Base-by-base conservation (phyloP, 805 yeast species). In the Wickerhamomyces queroliae region DNA sequence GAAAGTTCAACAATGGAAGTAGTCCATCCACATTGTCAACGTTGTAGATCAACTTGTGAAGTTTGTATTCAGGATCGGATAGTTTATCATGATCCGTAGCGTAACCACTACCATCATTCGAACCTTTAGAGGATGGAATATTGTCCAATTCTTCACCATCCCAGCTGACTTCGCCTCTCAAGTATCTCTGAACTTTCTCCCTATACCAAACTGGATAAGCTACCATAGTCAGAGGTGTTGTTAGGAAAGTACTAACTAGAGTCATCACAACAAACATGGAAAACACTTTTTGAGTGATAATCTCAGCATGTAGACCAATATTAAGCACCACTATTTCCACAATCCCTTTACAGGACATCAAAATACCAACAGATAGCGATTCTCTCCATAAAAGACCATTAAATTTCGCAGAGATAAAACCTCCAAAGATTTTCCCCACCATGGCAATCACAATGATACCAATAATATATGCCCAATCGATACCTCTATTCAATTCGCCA, bases 261-360 rank as follows among this genome's bases (percentile, higher is more conserved):
- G 95, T 89, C 95, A 85, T 85, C 28, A 85, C 76, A 40, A 85
- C 76, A 54, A 85, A 83, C 90, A 85, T 85, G 15, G 90, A 80
- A 56, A 76, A 85, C 2, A 80, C 78, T 44, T 74, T 77, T 41
- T 70, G 69, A 4, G 78, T 66, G 37, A 85, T 76, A 39, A 85
- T 85, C 0, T 75, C 74, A 5, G 93, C 83, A 44, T 74, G 78
- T 40, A 83, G 67, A 36, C 95, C 95, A 19, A 82, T 78, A 31
- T 76, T 78, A 47, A 84, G 66, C 17, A 84, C 93, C 31, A 84
- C 90, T 56, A 84, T 80, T 60, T 84, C 95, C 19, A 84, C 93
- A 46, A 84, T 83, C 60, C 95, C 95, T 60, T 85, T 85, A 69
- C 95, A 85, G 7, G 91, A 83, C 93, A 85, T 85, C 49, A 85